Evolutionary conservation across 2,329 filamentous ascomycete genomes (phyloP).

Genomic region (Monilinia vaccinii-corymbosi): DNA sequence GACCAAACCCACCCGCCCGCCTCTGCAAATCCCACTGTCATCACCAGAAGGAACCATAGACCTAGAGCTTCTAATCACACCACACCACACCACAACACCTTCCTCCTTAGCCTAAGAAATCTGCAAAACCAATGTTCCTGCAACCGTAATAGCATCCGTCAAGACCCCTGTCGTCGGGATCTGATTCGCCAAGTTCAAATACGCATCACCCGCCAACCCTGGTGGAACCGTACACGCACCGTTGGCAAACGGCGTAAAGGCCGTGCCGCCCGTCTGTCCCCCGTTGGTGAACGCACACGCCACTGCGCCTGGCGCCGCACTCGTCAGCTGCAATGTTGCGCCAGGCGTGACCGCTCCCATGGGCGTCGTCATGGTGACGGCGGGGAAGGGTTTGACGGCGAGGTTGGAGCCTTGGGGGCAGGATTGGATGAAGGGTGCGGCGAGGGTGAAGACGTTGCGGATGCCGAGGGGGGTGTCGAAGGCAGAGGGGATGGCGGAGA

Average conservation of each 20-base stretch:
- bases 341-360: slow-evolving; percentile 34
- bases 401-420: slow-evolving; percentile 60
- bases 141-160: slow-evolving; percentile 55
- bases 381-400: slow-evolving; percentile 53
- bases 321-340: slow-evolving; percentile 39
- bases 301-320: slow-evolving; percentile 42
- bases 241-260: slow-evolving; percentile 48
- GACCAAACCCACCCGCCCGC: not conserved
- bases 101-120: slow-evolving; percentile 19
- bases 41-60: too few species aligned
- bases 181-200: slow-evolving; percentile 54
- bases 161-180: slow-evolving; percentile 42
- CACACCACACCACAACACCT: not conserved
- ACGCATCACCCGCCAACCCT: slow-evolving; percentile 53
- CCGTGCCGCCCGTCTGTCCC: slow-evolving; percentile 45
- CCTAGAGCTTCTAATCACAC: too few species aligned
- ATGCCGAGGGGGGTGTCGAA: slow-evolving; percentile 63
- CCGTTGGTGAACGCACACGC: slow-evolving; percentile 62
- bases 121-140: slow-evolving; percentile 52
- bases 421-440: slow-evolving; percentile 60
- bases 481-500: slow-evolving; percentile 53
- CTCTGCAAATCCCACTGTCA: too few species aligned
- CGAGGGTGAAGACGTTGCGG: slow-evolving; percentile 63
- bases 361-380: slow-evolving; percentile 41
- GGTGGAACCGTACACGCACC: slow-evolving; percentile 52